Conservation (phyloP, 2,329 filamentous ascomycete genomes). For the Coniosporium tulheliwenetii region DNA sequence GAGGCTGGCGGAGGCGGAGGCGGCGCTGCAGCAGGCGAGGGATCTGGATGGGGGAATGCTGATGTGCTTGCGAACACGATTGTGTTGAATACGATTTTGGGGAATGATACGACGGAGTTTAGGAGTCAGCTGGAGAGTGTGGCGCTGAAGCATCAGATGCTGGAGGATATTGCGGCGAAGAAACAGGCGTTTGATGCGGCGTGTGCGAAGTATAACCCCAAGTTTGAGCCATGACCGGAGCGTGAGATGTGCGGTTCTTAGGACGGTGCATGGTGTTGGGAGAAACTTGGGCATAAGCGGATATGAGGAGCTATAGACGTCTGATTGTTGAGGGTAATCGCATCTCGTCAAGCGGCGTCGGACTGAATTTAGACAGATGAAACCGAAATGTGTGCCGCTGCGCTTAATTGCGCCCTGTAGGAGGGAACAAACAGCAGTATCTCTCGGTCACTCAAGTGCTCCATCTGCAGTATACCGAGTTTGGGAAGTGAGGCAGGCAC, state of each 20-base stretch:
- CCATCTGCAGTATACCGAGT: no score
- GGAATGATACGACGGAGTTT: conserved; percentile 52
- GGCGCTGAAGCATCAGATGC: conserved; percentile 52
- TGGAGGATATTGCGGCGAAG: conserved; percentile 70
- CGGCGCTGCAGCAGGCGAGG: conserved; percentile 66
- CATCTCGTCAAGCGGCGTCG: no score
- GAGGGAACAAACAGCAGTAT: no score
- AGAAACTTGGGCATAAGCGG: not conserved
- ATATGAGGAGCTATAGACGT: not conserved
- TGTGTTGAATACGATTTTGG: conserved; percentile 62
- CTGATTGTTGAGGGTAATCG: no score
- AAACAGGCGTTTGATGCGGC: conserved; percentile 75
- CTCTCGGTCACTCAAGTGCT: no score
- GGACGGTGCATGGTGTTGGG: not conserved
- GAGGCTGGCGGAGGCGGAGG: conserved; percentile 74
- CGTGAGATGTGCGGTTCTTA: not conserved
- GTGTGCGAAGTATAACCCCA: conserved; percentile 72
- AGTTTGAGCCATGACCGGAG: conserved; percentile 45
- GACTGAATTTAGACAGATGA: no score
- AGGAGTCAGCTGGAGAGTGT: conserved; percentile 34
- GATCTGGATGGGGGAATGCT: conserved; percentile 53
- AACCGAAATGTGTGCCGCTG: no score
- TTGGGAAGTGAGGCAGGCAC: no score
- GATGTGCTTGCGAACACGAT: conserved; percentile 72
- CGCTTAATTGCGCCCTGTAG: no score